Base-by-base conservation (phyloP, 2,329 filamentous ascomycete species). In the Hypomyces rosellus region DNA sequence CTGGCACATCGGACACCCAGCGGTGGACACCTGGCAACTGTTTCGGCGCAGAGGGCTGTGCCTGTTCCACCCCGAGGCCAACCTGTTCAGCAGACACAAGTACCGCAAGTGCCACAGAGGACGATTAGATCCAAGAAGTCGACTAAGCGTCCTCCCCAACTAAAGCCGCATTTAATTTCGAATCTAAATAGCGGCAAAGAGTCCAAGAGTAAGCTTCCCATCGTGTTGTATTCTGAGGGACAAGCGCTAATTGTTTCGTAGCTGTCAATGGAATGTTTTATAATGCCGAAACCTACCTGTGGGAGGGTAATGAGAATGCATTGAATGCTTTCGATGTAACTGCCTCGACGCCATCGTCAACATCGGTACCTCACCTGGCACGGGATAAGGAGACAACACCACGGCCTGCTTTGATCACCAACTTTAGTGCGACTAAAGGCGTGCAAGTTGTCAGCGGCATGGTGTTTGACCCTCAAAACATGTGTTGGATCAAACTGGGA, bases 381-480 rank as follows among this genome's bases (percentile, higher is more conserved):
- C 74, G 77, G 14, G 81, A 84, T 46, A 82, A 76, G 59, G 82
- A 85, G 59, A 71, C 68, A 12, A 63, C 82, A 2, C 82, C 83
- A 59, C 70, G 85, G 54, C 76, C 89, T 9, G 90, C 92, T 5
- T 78, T 99, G 15, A 99, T 99, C 61, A 90, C 90, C 44, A 93
- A 96, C 57, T 88, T 96, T 57, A 88, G 86, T 49, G 79, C 84
- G 4, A 84, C 85, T 54, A 88, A 92, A 62, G 91, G 89, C 54
- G 86, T 96, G 13, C 91, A 96, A 69, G 87, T 96, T 34, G 90
- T 96, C 51, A 88, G 90, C n/a, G 89, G 90, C 59, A 99, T 99
- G 93, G 87, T 97, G 9, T 99, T 97, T 65, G 93, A 99, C 64
- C 93, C 93, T 3, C 85, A 89, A 55, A 89, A 89, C 60, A 97